phyloP scores from a whole-genome alignment of 2,329 filamentous ascomycete species.

The Helotiales sp. region DNA sequence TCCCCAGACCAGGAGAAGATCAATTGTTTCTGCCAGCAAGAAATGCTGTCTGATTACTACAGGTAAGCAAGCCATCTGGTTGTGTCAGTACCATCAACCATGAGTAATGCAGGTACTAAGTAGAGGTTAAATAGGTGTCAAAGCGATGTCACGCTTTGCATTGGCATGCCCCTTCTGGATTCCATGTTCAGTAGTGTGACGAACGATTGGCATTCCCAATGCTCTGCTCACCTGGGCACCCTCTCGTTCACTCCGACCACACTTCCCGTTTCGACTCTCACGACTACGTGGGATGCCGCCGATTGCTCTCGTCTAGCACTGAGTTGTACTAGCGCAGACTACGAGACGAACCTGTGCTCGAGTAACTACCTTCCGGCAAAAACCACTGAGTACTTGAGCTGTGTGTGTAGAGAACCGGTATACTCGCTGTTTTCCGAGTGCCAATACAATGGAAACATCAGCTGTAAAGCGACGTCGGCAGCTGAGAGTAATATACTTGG shows the following conservation, averaged over 20 bases:
- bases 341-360: slow-evolving; percentile 3
- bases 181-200: not conserved
- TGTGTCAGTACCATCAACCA: no score
- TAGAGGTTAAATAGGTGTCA: no score
- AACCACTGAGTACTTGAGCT: not conserved
- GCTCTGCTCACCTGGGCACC: not conserved
- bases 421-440: slow-evolving; percentile 15
- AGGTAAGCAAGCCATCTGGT: not conserved
- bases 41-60: slow-evolving; percentile 16
- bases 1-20: slow-evolving; percentile 3
- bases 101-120: no score
- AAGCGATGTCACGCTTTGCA: not conserved
- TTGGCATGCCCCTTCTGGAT: not conserved
- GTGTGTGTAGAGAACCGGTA: slow-evolving; percentile 1
- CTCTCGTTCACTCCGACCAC: not conserved
- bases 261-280: slow-evolving; percentile 6
- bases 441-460: slow-evolving; percentile 13
- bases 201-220: slow-evolving; percentile 5
- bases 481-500: slow-evolving; percentile 6
- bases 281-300: slow-evolving; percentile 1
- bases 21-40: slow-evolving; percentile 14
- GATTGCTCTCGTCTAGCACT: slow-evolving; percentile 5
- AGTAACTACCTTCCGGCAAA: not conserved
- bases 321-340: slow-evolving; percentile 15
- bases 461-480: slow-evolving; percentile 6